These are phyloP conservation scores for Candida glucosophila DNA, from an alignment of 1,139 yeast genomes.

Conservation along the genomic window DNA sequence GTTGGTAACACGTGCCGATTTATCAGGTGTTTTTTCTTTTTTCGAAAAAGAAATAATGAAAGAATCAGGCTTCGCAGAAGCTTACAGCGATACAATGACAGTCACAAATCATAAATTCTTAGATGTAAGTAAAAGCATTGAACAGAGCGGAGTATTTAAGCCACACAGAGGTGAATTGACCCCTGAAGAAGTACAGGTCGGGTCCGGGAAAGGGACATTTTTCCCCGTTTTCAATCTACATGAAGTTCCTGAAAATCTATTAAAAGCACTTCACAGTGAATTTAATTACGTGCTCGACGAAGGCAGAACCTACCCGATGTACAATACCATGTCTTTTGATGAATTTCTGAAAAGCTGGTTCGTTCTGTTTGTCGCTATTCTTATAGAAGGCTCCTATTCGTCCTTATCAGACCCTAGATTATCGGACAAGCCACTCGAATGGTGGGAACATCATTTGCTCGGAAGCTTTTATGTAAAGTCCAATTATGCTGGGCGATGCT, in stretches of 20 bases:
- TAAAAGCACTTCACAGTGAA: conserved; percentile 25
- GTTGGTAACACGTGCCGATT: too few species aligned
- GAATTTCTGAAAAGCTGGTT: conserved; percentile 37
- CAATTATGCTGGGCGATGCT: conserved; percentile 67
- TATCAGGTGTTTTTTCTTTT: too few species aligned
- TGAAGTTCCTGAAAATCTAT: conserved; percentile 26
- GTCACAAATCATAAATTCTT: too few species aligned
- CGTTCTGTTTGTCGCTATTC: conserved; percentile 34
- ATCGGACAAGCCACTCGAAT: conserved; percentile 7
- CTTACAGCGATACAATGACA: too few species aligned
- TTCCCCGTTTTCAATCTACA: conserved; percentile 20
- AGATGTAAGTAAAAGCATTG: too few species aligned
- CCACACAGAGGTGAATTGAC: too few species aligned
- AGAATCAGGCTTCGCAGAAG: too few species aligned
- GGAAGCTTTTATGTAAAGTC: conserved; percentile 76
- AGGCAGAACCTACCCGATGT: conserved; percentile 44
- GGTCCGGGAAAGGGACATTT: too few species aligned
- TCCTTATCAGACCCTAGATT: conserved; percentile 8
- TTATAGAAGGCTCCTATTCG: conserved; percentile 29
- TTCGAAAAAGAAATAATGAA: too few species aligned
- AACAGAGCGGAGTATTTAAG: too few species aligned
- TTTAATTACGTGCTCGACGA: conserved; percentile 40
- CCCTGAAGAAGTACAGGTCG: too few species aligned
- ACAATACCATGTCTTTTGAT: conserved; percentile 15
- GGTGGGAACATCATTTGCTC: conserved; percentile 38